These are phyloP conservation scores for Apiosordaria backusii DNA, from an alignment of 495 filamentous ascomycete genomes.

Conservation along the genomic window DNA sequence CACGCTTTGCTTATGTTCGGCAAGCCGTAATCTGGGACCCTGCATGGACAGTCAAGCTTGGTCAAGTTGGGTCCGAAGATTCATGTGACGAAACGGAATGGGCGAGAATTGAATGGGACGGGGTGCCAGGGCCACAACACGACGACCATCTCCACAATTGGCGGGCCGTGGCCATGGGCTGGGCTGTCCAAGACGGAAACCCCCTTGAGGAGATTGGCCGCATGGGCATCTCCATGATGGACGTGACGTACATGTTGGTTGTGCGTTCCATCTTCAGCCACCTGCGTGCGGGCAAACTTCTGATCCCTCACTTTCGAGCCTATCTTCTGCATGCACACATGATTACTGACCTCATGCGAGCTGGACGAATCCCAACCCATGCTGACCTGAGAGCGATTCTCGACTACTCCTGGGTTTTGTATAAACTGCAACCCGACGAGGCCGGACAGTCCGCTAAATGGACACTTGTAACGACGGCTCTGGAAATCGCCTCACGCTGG, in stretches of 20 bases:
- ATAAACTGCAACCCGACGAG: not conserved
- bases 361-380: not conserved
- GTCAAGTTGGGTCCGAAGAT: not conserved
- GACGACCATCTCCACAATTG: slow-evolving; percentile 12
- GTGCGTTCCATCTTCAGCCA: not conserved
- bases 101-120: not conserved
- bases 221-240: not conserved
- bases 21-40: not conserved
- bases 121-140: not conserved
- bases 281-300: not conserved
- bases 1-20: slow-evolving; percentile 5
- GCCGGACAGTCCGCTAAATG: not conserved
- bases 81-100: not conserved
- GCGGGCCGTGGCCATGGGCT: not conserved
- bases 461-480: not conserved
- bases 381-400: not conserved
- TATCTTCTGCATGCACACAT: slow-evolving; percentile 2
- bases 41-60: not conserved
- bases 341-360: not conserved
- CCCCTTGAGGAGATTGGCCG: not conserved
- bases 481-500: not conserved
- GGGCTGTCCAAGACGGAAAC: not conserved
- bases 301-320: not conserved
- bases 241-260: not conserved
- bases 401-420: not conserved